Evolutionary conservation across 129 eudicot genomes (phyloP).

Genomic region (Flaveria ramosissima): DNA sequence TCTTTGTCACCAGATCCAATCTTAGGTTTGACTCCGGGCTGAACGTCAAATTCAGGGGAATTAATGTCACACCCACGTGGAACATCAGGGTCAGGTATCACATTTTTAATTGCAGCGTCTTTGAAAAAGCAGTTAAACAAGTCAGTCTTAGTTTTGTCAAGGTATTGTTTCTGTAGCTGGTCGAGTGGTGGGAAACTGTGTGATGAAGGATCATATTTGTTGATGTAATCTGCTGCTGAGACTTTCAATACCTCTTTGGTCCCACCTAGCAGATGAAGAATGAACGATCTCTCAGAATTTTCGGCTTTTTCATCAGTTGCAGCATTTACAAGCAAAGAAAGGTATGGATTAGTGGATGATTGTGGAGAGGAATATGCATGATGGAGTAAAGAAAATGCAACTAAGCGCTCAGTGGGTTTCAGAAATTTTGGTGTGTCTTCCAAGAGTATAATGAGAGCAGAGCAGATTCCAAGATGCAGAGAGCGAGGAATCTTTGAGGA

Average conservation of each 20-base stretch:
- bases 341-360: constrained; percentile 69
- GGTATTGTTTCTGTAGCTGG: constrained; percentile 69
- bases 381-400: constrained; percentile 72
- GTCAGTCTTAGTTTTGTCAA: constrained; percentile 50
- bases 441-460: constrained; percentile 71
- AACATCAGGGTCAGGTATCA: constrained; percentile 81
- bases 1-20: constrained; percentile 81
- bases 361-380: constrained; percentile 73
- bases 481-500: constrained; percentile 49
- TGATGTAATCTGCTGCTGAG: constrained; percentile 68
- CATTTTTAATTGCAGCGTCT: constrained; percentile 61
- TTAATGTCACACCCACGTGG: constrained; percentile 69
- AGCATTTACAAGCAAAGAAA: constrained; percentile 56
- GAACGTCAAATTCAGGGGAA: constrained; percentile 87
- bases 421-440: constrained; percentile 62
- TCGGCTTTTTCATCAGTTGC: constrained; percentile 71
- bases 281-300: constrained; percentile 65
- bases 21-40: constrained; percentile 69
- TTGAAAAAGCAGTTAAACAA: constrained; percentile 56
- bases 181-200: constrained; percentile 70
- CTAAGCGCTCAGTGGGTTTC: constrained; percentile 68
- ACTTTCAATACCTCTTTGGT: constrained; percentile 63
- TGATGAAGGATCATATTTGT: constrained; percentile 56
- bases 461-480: constrained; percentile 48
- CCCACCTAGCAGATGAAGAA: constrained; percentile 64